A percentile compares a stretch with the other conserved stretches of the same genome.
Conservation (phyloP, 257 asterid species). For the Marsdenia floribunda region DNA sequence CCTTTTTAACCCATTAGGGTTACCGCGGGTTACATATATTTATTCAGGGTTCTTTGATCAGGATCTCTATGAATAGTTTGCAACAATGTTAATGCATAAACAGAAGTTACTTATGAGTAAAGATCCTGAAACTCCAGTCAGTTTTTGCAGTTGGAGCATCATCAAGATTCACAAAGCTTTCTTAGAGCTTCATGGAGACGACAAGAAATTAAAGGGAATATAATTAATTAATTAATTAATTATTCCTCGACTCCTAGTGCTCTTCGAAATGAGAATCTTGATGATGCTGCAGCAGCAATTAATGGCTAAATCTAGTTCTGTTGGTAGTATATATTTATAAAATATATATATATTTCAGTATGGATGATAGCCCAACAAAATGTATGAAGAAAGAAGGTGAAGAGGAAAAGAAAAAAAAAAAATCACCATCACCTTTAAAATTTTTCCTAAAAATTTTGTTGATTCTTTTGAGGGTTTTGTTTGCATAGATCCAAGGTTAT, state of each 20-base stretch:
- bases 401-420: not conserved
- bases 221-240: not conserved
- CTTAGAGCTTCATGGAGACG: slow-evolving; percentile 11
- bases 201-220: not conserved
- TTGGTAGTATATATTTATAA: not conserved
- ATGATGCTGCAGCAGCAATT: slow-evolving; percentile 41
- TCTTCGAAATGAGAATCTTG: slow-evolving; percentile 28
- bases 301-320: slow-evolving; percentile 13
- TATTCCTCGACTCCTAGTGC: not conserved
- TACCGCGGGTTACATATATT: no score
- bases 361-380: not conserved
- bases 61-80: not conserved
- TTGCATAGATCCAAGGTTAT: not conserved
- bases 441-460: not conserved
- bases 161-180: slow-evolving; percentile 31
- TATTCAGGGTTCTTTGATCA: not conserved
- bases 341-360: not conserved
- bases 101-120: not conserved
- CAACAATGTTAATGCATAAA: not conserved
- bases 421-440: not conserved
- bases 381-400: not conserved
- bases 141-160: slow-evolving; percentile 32
- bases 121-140: slow-evolving; percentile 16
- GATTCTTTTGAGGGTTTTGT: not conserved
- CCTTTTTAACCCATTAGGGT: not conserved